Evolutionary conservation across 306 rosid species (phyloP).

Genomic region (Purshia tridentata): DNA sequence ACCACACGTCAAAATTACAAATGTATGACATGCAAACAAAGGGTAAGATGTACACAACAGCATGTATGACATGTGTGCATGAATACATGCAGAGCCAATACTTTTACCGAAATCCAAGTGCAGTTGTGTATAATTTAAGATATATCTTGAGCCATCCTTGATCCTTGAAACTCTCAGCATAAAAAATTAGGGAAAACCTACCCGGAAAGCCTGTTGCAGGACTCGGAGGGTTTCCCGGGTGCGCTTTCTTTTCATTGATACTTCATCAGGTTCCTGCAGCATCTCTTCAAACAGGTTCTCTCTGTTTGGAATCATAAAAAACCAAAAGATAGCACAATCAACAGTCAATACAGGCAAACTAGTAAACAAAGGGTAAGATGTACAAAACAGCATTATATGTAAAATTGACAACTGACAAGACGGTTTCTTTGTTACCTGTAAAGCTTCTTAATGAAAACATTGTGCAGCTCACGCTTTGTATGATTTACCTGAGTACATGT

Average conservation of each 20-base stretch:
- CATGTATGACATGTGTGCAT: not conserved
- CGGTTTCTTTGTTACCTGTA: conserved; percentile 54
- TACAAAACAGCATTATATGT: not conserved
- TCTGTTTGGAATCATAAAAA: conserved; percentile 44
- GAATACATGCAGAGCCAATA: not conserved
- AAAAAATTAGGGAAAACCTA: conserved; percentile 30
- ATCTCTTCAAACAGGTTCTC: conserved; percentile 92
- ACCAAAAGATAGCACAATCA: conserved; percentile 25
- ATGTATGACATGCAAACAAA: too few species aligned
- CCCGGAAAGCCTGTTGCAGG: conserved; percentile 92
- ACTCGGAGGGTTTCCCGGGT: conserved; percentile 81
- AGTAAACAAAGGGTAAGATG: not conserved
- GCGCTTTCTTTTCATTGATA: conserved; percentile 82
- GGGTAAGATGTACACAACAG: not conserved
- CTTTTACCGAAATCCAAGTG: not conserved
- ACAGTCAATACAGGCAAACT: conserved; percentile 11
- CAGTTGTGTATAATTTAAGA: not conserved
- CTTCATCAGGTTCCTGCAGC: conserved; percentile 94
- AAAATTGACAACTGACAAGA: not conserved
- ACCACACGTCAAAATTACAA: not conserved
- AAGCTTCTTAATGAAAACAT: conserved; percentile 86
- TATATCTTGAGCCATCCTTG: conserved; percentile 2
- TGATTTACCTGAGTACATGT: conserved; percentile 71
- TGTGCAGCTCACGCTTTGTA: conserved; percentile 93
- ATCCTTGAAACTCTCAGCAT: not conserved